Evolutionary conservation across 768 basidiomycete species (phyloP), one percentile per base, ranked within the genome.

Genomic region (Auriculariales sp.): DNA sequence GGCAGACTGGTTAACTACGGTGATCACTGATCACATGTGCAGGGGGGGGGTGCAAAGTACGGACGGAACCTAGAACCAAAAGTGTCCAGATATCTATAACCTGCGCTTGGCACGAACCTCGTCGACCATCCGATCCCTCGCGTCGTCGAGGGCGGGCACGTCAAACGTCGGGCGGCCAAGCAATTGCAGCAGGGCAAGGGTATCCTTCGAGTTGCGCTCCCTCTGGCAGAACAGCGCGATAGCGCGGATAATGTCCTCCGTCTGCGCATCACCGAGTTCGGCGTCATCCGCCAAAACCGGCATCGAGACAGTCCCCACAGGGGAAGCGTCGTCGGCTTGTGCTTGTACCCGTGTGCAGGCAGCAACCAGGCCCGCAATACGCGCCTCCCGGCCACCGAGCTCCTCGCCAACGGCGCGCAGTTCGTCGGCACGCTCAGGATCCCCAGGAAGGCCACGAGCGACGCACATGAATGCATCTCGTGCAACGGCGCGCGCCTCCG

Each of bases 121-220:
- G 65, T 89, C 86, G 44, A 86, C 82, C 30, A 78, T 79, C n/a
- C 71, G 65, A 62, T 88, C 86, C 50, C 79, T 70, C 44, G 83
- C 84, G 52, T 87, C 83, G 61, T 88, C 85, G 48, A 87, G 60
- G 25, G 33, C 59, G 59, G 24, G 55, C 62, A 22, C 49, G 49
- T 69, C 69, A 57, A 78, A 77, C 47, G 71, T 73, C 22, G 60
- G 62, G 31, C 66, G 69, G 22, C 79, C 84, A 32, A 88, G 66
- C 28, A 70, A 71, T 12, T 69, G 67, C 52, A 79, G 66, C 48
- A 88, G 60, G 34, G 66, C 63, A 39, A 65, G 63, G 47, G 71
- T 63, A 52, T 73, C 60, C 51, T 61, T 68, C 45, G 62, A 60
- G 44, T 71, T 71, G 47, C 60, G 64, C 47, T 4, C 17, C 22